phyloP scores from a whole-genome alignment of 2,329 filamentous ascomycete genomes.

The Trichophyton equinum region DNA sequence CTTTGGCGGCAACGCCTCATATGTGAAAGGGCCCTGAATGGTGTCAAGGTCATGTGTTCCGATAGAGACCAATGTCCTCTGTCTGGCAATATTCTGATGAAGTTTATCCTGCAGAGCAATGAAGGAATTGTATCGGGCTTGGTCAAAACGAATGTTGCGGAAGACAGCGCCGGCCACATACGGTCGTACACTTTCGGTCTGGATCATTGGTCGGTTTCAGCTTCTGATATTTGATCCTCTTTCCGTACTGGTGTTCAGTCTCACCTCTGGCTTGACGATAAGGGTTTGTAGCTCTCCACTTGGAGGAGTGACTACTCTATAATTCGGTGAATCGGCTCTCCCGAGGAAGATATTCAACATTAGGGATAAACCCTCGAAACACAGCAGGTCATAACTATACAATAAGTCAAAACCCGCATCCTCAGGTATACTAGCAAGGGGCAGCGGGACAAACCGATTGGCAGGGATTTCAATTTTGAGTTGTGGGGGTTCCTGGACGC shows the following conservation, averaged over 20 bases:
- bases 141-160: conserved; percentile 79
- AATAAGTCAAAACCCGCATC: conserved; percentile 16
- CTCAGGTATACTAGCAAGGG: not conserved
- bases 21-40: conserved; percentile 86
- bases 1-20: conserved; percentile 82
- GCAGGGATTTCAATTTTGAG: conserved; percentile 97
- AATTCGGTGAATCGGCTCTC: conserved; percentile 63
- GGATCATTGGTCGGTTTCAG: conserved; percentile 6
- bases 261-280: conserved; percentile 56
- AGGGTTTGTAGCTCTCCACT: conserved; percentile 66
- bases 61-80: conserved; percentile 89
- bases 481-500: conserved; percentile 75
- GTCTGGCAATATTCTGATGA: conserved; percentile 86
- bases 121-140: conserved; percentile 91
- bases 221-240: not conserved
- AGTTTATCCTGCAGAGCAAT: conserved; percentile 96
- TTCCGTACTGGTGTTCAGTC: conserved; percentile 10
- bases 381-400: conserved; percentile 69
- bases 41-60: conserved; percentile 95
- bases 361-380: conserved; percentile 89
- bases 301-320: conserved; percentile 58
- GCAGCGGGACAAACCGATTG: conserved; percentile 54
- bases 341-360: conserved; percentile 93
- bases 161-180: conserved; percentile 83
- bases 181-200: conserved; percentile 68